Base-by-base conservation (phyloP, 331 rosid species). In the Saraca asoca region DNA sequence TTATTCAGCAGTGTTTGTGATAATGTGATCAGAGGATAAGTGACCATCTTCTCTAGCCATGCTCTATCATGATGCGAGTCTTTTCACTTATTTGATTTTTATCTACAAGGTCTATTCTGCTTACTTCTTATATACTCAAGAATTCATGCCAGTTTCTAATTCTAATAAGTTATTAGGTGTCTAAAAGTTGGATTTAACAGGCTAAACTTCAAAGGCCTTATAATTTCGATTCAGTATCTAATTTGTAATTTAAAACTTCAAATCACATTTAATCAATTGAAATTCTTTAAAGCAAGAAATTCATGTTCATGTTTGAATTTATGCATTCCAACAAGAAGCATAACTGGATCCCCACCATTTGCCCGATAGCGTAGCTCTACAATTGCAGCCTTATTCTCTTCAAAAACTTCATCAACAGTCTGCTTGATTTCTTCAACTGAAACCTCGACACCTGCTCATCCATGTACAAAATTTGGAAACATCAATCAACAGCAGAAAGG, bases 361-460 rank as follows among this genome's bases (percentile, higher is more conserved):
- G 80, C 82, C 53, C 88, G 77, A 78, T 91, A 91, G n/a, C 98
- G 89, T 45, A 81, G 89, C 78, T 85, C 92, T 78, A 91, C 38
- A 64, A 91, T 87, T 38, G 80, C 68, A 55, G 71, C 60, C 82
- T 87, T 83, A 68, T 82, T 82, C 79, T 80, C 87, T 83, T 85
- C 95, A 64, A 87, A 78, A 65, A 87, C 92, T 62, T 82, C 82
- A 71, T 80, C 64, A 24, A 89, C 89, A 68, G 85, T 51, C 8
- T 66, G 80, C 44, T 70, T 57, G 62, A 87, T 85, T 80, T 91
- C 96, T 71, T 85, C 96, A 17, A 15, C 69, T 5, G 96, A 87
- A 72, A 91, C 95, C 79, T 89, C 93, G 48, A 91, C 77, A 19
- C 98, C 98, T 88, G 82, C 62, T 54, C 73, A 42, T 5, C 44